A percentile compares a stretch with the other conserved stretches of the same genome.
phyloP scores from a whole-genome alignment of 1,284 basidiomycete species.

The Marasmius tenuissimus region DNA sequence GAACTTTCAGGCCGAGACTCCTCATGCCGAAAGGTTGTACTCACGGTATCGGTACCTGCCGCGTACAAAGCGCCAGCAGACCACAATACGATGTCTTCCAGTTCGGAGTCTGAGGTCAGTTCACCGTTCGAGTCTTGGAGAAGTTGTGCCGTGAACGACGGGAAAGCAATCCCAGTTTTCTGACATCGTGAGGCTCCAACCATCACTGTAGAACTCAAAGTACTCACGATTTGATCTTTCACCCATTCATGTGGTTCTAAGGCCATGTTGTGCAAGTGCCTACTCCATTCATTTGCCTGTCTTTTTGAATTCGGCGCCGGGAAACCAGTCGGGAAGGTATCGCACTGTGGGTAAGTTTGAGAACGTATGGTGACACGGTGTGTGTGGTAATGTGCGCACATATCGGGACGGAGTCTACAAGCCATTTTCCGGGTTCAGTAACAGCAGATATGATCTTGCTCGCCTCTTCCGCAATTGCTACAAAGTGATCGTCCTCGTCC shows the following conservation, averaged over 20 bases:
- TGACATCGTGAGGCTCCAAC: background rate
- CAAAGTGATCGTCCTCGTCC: slow-evolving; percentile 17
- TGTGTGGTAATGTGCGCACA: slow-evolving; percentile 14
- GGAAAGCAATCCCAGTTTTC: slow-evolving; percentile 13
- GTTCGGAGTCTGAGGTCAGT: slow-evolving; percentile 7
- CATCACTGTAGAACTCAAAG: background rate
- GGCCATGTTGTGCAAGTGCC: slow-evolving; percentile 7
- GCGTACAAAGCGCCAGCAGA: slow-evolving; percentile 19
- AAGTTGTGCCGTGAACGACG: slow-evolving; percentile 17
- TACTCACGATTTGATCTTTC: slow-evolving; percentile 18
- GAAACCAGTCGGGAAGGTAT: slow-evolving; percentile 2
- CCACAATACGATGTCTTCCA: slow-evolving; percentile 20
- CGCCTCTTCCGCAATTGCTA: slow-evolving; percentile 14
- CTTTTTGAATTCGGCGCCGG: slow-evolving; percentile 5
- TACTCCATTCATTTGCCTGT: slow-evolving; percentile 16
- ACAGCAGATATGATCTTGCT: slow-evolving; percentile 12
- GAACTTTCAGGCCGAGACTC: background rate
- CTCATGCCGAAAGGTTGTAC: slow-evolving; percentile 12
- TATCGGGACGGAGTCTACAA: slow-evolving; percentile 19
- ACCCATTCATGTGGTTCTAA: slow-evolving; percentile 16
- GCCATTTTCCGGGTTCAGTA: slow-evolving; percentile 17
- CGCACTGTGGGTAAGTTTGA: slow-evolving; percentile 3
- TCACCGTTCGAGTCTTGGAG: slow-evolving; percentile 11
- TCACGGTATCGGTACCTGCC: slow-evolving; percentile 21
- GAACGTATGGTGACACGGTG: too few species aligned